Conservation (phyloP, 2,329 filamentous ascomycete genomes). For the Phaeosphaeriaceae sp. region DNA sequence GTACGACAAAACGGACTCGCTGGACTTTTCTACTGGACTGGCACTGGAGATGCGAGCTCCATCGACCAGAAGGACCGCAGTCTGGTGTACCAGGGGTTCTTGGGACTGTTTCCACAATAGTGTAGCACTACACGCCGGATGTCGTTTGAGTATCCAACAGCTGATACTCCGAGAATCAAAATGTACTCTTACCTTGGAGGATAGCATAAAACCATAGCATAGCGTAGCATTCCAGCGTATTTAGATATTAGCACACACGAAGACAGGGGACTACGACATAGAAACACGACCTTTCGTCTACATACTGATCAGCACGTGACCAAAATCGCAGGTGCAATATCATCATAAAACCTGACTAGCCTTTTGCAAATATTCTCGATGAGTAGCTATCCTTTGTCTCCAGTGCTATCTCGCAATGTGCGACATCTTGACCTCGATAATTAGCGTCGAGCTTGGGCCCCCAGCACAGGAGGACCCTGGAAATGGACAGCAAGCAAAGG, state of each 20-base stretch:
- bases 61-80: constrained; percentile 58
- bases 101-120: constrained; percentile 54
- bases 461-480: no score
- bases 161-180: not conserved
- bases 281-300: not conserved
- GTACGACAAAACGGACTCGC: constrained; percentile 75
- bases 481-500: not conserved
- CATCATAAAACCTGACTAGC: no score
- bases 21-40: constrained; percentile 83
- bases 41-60: constrained; percentile 69
- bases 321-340: no score
- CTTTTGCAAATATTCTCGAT: no score
- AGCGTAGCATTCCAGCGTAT: not conserved
- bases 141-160: no score
- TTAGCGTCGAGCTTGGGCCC: constrained; percentile 23
- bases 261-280: no score
- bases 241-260: not conserved
- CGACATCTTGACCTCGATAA: not conserved
- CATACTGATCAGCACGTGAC: no score
- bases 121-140: not conserved
- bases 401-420: no score
- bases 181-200: not conserved
- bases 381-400: no score
- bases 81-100: constrained; percentile 66
- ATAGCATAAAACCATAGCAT: not conserved